Conservation (phyloP, 2,329 filamentous ascomycete species). For the Fusarium coffeatum region DNA sequence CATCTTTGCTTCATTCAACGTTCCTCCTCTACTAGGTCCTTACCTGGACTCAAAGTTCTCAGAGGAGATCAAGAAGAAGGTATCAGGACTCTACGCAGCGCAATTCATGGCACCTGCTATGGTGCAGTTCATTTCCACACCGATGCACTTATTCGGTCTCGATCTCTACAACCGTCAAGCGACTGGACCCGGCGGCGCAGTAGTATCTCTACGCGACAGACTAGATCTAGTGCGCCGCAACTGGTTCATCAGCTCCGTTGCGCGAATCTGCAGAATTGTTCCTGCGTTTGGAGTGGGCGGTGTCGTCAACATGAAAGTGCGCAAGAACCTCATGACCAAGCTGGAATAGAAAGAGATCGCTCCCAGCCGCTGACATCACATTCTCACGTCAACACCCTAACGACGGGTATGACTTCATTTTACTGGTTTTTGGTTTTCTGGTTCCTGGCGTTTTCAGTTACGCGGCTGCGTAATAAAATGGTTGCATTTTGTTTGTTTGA, state of each 20-base stretch:
- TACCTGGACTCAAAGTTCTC: constrained; percentile 67
- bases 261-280: constrained; percentile 85
- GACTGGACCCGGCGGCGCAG: constrained; percentile 42
- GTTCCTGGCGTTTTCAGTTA: constrained; percentile 22
- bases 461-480: constrained; percentile 16
- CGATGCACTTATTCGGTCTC: constrained; percentile 84
- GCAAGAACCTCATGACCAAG: constrained; percentile 73
- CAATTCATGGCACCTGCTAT: constrained; percentile 85
- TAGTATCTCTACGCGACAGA: constrained; percentile 67
- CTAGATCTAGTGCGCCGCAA: constrained; percentile 75
- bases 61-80: constrained; percentile 57
- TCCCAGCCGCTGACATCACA: neutral
- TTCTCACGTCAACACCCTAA: neutral
- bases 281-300: constrained; percentile 91
- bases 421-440: neutral
- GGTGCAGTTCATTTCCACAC: constrained; percentile 83
- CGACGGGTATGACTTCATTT: neutral
- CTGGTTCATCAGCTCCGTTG: constrained; percentile 78
- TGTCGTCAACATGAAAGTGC: constrained; percentile 81
- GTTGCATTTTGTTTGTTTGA: constrained; percentile 13
- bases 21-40: constrained; percentile 83
- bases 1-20: constrained; percentile 92
- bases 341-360: constrained; percentile 54
- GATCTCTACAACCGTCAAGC: constrained; percentile 83
- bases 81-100: constrained; percentile 71